Percentiles rank a stretch among this genome's conserved stretches.
Evolutionary conservation across 306 rosid genomes (phyloP).

Genomic region (Pyrus betulifolia): DNA sequence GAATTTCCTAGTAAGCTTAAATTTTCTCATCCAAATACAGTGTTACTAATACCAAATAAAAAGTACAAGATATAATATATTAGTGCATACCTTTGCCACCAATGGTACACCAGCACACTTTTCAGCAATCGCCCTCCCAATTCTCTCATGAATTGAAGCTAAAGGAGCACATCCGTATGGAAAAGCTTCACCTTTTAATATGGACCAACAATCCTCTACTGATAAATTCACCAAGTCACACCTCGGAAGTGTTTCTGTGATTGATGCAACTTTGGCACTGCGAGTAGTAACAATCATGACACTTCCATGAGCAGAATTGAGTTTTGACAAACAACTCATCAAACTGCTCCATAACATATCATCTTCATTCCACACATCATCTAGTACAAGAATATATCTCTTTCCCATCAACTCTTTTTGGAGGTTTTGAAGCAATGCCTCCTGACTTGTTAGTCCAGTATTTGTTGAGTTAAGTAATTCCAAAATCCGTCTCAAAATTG

Average conservation of each 20-base stretch:
- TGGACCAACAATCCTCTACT: neutral
- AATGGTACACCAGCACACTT: neutral
- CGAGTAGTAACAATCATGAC: neutral
- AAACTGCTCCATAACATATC: neutral
- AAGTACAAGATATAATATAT: no score
- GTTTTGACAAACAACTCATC: neutral
- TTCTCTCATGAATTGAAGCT: neutral
- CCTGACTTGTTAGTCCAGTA: neutral
- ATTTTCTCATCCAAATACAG: no score
- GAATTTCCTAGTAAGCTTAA: no score
- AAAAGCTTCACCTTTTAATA: neutral
- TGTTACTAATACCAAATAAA: no score
- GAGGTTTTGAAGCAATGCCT: neutral
- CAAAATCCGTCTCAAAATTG: conserved; percentile 1
- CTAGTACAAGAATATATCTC: conserved; percentile 15
- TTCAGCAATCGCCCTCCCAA: neutral
- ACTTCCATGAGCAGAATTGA: neutral
- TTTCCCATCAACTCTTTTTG: neutral
- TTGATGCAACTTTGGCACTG: neutral
- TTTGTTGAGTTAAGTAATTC: neutral
- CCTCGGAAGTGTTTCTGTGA: neutral
- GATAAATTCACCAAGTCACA: neutral
- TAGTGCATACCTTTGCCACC: neutral
- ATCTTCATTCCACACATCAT: conserved; percentile 26
- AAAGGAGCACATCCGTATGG: neutral